phyloP scores from a whole-genome alignment of 805 yeast genomes.

The Metschnikowia noctiluminum region DNA sequence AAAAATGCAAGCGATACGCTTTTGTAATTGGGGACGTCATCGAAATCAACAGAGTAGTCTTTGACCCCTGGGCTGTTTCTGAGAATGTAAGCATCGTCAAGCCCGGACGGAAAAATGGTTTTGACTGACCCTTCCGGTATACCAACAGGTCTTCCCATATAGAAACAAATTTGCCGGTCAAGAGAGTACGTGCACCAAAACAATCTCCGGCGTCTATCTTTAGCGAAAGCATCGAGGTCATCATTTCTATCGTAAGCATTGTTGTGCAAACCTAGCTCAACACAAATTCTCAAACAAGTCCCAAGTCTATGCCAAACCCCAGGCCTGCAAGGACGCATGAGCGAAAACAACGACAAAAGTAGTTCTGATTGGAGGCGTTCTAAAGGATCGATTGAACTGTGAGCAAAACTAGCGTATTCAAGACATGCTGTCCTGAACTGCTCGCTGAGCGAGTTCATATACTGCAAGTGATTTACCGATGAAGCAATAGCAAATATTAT shows the following conservation, averaged over 20 bases:
- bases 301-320: constrained; percentile 94
- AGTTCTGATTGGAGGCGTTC: constrained; percentile 74
- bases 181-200: constrained; percentile 90
- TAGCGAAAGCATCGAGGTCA: constrained; percentile 48
- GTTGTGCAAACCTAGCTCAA: constrained; percentile 80
- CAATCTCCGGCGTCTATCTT: constrained; percentile 56
- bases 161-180: constrained; percentile 83
- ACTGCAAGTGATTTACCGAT: constrained; percentile 65
- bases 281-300: constrained; percentile 71
- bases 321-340: constrained; percentile 86
- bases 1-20: constrained; percentile 64
- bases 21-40: constrained; percentile 58
- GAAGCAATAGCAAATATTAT: constrained; percentile 79
- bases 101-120: constrained; percentile 65
- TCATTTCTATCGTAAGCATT: constrained; percentile 40
- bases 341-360: constrained; percentile 64
- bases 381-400: constrained; percentile 54
- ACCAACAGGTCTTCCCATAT: constrained; percentile 84
- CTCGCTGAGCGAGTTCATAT: constrained; percentile 63
- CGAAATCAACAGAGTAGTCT: constrained; percentile 32
- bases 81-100: constrained; percentile 68
- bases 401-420: constrained; percentile 56
- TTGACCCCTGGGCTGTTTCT: constrained; percentile 23
- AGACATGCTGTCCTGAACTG: constrained; percentile 68
- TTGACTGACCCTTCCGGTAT: constrained; percentile 78